A percentile compares a stretch with the other conserved stretches of the same genome.
Conservation (phyloP, 495 filamentous ascomycete species). For the Aspergillus coremiiformis region DNA sequence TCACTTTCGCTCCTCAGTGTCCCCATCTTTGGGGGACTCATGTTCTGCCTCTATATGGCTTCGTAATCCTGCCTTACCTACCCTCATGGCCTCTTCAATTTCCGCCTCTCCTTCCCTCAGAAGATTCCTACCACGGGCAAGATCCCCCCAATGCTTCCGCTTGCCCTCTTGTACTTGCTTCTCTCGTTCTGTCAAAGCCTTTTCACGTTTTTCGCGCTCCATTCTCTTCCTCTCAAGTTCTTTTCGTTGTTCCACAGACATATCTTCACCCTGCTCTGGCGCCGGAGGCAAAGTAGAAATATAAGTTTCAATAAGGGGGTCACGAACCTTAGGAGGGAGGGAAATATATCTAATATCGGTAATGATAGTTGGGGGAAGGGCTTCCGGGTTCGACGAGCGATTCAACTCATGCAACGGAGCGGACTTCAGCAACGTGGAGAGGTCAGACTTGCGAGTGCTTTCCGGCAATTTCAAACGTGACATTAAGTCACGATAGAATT, state of each 20-base stretch:
- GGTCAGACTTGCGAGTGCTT: constrained; percentile 67
- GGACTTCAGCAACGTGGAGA: constrained; percentile 67
- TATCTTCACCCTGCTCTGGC: constrained; percentile 41
- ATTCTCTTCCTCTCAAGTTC: constrained; percentile 52
- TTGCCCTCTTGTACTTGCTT: constrained; percentile 69
- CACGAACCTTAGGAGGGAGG: constrained; percentile 59
- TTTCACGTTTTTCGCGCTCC: constrained; percentile 62
- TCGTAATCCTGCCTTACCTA: constrained; percentile 63
- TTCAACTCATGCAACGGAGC: constrained; percentile 59
- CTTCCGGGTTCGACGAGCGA: constrained; percentile 51
- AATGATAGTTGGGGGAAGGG: constrained; percentile 61
- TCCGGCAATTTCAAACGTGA: constrained; percentile 68
- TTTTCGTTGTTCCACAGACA: constrained; percentile 51
- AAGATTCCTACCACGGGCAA: constrained; percentile 57
- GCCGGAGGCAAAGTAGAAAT: constrained; percentile 64
- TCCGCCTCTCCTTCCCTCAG: constrained; percentile 72
- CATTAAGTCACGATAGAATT: constrained; percentile 83
- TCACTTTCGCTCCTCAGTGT: background rate
- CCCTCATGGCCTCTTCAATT: constrained; percentile 68
- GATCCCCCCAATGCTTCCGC: constrained; percentile 53
- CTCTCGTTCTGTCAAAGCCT: constrained; percentile 68
- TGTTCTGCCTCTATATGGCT: constrained; percentile 49
- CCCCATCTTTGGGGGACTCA: constrained; percentile 4
- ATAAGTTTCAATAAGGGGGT: constrained; percentile 67
- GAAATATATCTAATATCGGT: constrained; percentile 76